These are phyloP conservation scores for Penicillium sp. DNA, from an alignment of 2,329 filamentous ascomycete genomes.

Conservation along the genomic window DNA sequence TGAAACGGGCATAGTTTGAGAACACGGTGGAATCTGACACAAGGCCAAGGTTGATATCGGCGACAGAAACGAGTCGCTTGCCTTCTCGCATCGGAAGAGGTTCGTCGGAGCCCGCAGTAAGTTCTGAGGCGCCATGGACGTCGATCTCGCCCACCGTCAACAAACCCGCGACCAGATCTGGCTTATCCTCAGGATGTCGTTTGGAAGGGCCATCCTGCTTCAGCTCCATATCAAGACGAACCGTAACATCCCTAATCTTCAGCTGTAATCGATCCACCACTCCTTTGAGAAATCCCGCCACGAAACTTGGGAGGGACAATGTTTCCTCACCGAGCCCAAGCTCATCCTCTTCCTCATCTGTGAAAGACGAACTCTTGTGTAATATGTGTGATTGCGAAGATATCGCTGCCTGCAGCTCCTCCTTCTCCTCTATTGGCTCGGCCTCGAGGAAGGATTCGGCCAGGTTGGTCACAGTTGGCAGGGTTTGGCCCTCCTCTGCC, in stretches of 20 bases:
- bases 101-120: conserved; percentile 21
- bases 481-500: conserved; percentile 28
- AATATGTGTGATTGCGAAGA: conserved; percentile 53
- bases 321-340: conserved; percentile 55
- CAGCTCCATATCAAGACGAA: conserved; percentile 54
- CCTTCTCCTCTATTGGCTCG: conserved; percentile 59
- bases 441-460: conserved; percentile 62
- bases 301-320: conserved; percentile 59
- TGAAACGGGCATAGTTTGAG: conserved; percentile 46
- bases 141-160: conserved; percentile 39
- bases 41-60: conserved; percentile 48
- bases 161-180: conserved; percentile 39
- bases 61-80: conserved; percentile 49
- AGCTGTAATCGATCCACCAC: conserved; percentile 60
- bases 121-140: conserved; percentile 33
- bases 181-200: conserved; percentile 35
- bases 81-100: conserved; percentile 31
- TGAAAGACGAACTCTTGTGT: conserved; percentile 50
- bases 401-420: conserved; percentile 60
- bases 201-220: conserved; percentile 41
- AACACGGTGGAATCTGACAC: conserved; percentile 54
- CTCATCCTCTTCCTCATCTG: conserved; percentile 54
- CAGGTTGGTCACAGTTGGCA: conserved; percentile 60
- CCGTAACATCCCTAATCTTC: conserved; percentile 53
- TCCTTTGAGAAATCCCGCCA: conserved; percentile 61